Conservation (phyloP, 129 eudicot genomes). For the Heracleum sosnowskyi region DNA sequence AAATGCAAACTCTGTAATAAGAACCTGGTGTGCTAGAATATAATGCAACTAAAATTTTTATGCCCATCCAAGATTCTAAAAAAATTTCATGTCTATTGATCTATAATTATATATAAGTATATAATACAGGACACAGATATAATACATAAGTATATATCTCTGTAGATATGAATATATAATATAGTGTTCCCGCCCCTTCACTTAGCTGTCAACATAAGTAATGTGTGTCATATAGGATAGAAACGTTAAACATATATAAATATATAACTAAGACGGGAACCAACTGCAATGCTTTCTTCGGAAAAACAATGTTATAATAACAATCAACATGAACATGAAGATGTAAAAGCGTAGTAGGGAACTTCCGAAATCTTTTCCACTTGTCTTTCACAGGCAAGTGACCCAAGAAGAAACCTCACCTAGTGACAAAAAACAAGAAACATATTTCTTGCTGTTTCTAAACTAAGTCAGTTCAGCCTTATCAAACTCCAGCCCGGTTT, state of each 20-base stretch:
- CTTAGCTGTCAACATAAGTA: background rate
- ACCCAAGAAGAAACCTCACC: background rate
- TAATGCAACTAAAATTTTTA: too few relatives aligned
- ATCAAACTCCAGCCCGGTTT: background rate
- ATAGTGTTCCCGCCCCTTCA: background rate
- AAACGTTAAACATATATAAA: background rate
- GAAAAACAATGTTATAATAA: too few relatives aligned
- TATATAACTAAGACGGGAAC: too few relatives aligned
- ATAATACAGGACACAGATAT: background rate
- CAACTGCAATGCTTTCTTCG: too few relatives aligned
- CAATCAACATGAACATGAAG: too few relatives aligned
- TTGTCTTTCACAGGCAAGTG: background rate
- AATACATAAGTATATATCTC: too few relatives aligned
- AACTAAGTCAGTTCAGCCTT: background rate
- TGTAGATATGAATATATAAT: too few relatives aligned
- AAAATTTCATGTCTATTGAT: background rate
- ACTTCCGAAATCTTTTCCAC: too few relatives aligned
- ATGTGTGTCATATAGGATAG: background rate
- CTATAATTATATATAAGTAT: too few relatives aligned
- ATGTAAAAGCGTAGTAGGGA: too few relatives aligned
- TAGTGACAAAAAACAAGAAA: background rate
- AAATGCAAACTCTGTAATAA: background rate
- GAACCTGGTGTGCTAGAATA: background rate
- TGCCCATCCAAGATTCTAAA: background rate
- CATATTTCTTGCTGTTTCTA: background rate